Evolutionary conservation across 257 asterid species (phyloP), one percentile per base, ranked within the genome.

Genomic region (Capsicum pubescens): DNA sequence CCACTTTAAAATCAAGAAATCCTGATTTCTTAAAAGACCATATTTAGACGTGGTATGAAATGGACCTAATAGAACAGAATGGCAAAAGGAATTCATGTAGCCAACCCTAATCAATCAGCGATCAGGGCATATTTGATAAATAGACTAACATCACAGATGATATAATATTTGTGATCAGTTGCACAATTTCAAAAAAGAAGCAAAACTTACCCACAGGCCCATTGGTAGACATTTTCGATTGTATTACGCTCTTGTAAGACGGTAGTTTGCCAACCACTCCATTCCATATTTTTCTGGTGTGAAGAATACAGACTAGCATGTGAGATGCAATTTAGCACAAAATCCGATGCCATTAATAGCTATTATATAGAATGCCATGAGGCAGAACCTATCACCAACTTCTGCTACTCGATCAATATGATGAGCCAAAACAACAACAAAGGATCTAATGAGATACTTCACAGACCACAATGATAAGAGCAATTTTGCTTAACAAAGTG

Each of bases 161-260:
- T 8, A 76, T 13, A 13, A 21, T 21, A 76, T 76, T 52, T 46
- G 26, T 32, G 63, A 52, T 21, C 61, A 52, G 61, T 52, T 13
- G 4, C 15, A 76, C 14, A 74, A 74, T 21, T 81, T 26, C 32
- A 19, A 56, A 85, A 13, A 9, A 83, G 82, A 84, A 57, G 79
- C 79, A 63, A 86, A 36, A 67, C 97, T 74, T 95, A 95, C 99
- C 99, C 99, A 79, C 99, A 94, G 89, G 97, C 94, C 99, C 99
- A 95, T 50, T 92, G 93, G 84, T 88, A 83, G 32, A 94, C 97
- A 86, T 95, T 93, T 86, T 94, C 99, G 6, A 91, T 86, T 35
- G 87, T 79, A 89, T 92, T 92, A 83, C 97, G 97, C 84, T 95
- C 99, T 44, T 92, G 98, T 82, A 95, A 90, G 86, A 89, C 89